Evolutionary conservation across 1,139 yeast genomes (phyloP).

Genomic region (Pichia sp.): DNA sequence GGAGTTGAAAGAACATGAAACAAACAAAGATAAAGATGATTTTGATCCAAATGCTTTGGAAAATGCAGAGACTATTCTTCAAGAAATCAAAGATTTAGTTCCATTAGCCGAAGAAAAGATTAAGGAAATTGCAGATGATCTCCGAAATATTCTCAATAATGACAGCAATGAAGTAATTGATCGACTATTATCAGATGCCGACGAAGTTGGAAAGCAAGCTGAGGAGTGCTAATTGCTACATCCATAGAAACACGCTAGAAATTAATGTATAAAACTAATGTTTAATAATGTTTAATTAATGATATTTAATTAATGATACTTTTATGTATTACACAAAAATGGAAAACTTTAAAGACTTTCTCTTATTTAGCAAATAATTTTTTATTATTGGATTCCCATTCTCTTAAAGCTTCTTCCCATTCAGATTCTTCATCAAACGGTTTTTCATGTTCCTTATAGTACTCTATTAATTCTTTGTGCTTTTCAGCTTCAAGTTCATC

Average conservation of each 20-base stretch:
- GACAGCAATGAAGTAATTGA: slow-evolving; percentile 4
- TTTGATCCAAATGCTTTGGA: slow-evolving; percentile 51
- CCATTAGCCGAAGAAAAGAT: slow-evolving; percentile 25
- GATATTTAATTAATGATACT: too few relatives aligned
- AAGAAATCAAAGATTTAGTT: slow-evolving; percentile 27
- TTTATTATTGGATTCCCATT: slow-evolving; percentile 49
- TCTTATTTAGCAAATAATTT: slow-evolving; percentile 19
- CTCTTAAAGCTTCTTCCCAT: slow-evolving; percentile 60
- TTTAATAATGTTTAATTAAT: slow-evolving; percentile 4
- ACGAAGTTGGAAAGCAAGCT: background rate
- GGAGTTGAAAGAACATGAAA: slow-evolving; percentile 39
- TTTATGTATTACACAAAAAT: too few relatives aligned
- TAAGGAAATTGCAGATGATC: slow-evolving; percentile 19
- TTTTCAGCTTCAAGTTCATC: slow-evolving; percentile 56
- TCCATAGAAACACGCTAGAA: too few relatives aligned
- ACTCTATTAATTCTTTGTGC: slow-evolving; percentile 31
- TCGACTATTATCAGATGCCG: slow-evolving; percentile 6
- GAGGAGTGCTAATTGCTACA: too few relatives aligned
- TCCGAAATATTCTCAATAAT: slow-evolving; percentile 12
- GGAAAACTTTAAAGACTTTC: too few relatives aligned
- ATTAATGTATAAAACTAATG: too few relatives aligned
- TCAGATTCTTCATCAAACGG: slow-evolving; percentile 54
- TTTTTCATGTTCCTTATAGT: slow-evolving; percentile 17
- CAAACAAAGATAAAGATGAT: slow-evolving; percentile 28
- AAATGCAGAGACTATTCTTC: slow-evolving; percentile 38